These are phyloP conservation scores for Xylaria castorea DNA, from an alignment of 495 filamentous ascomycete species.

Conservation along the genomic window DNA sequence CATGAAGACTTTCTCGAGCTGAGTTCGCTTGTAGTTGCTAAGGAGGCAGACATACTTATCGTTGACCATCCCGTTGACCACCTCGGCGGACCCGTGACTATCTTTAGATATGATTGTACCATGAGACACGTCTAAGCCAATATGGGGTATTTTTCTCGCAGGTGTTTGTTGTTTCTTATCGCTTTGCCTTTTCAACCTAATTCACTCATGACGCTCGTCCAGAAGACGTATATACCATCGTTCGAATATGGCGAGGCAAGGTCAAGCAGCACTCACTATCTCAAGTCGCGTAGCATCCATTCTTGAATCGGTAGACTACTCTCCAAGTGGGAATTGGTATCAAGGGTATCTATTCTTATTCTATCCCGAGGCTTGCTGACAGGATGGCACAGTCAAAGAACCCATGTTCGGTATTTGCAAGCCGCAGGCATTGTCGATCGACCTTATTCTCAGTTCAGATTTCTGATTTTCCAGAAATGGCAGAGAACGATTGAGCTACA, in stretches of 20 bases:
- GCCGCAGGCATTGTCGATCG: constrained; percentile 18
- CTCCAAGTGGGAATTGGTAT: background rate
- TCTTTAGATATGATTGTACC: background rate
- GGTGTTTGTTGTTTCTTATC: background rate
- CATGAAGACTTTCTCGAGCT: background rate
- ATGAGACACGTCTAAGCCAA: background rate
- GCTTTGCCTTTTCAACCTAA: background rate
- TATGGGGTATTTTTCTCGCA: background rate
- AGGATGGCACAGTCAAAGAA: constrained; percentile 9
- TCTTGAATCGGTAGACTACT: background rate
- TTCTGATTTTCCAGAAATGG: constrained; percentile 23
- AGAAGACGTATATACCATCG: background rate
- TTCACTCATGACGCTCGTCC: background rate
- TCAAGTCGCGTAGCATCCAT: background rate
- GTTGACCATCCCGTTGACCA: background rate
- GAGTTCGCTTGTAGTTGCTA: background rate
- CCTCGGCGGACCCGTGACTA: background rate
- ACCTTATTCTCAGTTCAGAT: constrained; percentile 18
- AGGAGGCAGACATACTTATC: background rate
- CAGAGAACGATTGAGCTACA: background rate
- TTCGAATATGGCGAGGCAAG: background rate
- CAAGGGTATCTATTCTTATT: constrained; percentile 20
- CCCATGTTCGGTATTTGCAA: constrained; percentile 20
- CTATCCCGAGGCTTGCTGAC: constrained; percentile 8
- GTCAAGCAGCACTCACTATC: background rate